These are phyloP conservation scores for Chenopodium quinoa DNA, from an alignment of 148 eudicot species.

Conservation along the genomic window DNA sequence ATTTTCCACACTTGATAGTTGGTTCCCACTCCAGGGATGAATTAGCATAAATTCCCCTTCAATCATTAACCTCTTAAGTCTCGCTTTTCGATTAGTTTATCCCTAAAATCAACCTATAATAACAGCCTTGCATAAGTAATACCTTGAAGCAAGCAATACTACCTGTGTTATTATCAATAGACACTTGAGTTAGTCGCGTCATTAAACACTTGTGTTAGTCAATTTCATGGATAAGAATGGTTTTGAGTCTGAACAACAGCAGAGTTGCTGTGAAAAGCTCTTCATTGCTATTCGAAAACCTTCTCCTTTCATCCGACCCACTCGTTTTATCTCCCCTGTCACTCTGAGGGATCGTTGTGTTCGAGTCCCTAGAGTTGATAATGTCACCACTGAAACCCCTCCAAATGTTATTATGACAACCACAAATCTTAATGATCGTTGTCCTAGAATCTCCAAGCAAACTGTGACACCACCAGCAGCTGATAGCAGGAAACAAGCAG, in stretches of 20 bases:
- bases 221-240: background rate
- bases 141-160: background rate
- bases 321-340: constrained; percentile 10
- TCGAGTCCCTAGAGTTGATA: constrained; percentile 9
- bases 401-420: constrained; percentile 11
- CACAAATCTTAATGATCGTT: constrained; percentile 13
- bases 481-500: constrained; percentile 4
- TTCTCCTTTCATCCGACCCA: constrained; percentile 25
- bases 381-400: background rate
- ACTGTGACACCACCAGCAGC: background rate
- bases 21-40: constrained; percentile 16
- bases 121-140: background rate
- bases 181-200: background rate
- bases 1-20: constrained; percentile 22
- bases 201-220: background rate
- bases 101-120: background rate
- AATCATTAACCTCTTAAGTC: background rate
- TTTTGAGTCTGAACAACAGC: background rate
- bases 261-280: constrained; percentile 5
- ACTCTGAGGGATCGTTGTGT: constrained; percentile 12
- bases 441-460: constrained; percentile 20
- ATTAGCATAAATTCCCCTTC: constrained; percentile 22
- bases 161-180: background rate
- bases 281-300: background rate
- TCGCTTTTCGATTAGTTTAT: background rate